A percentile compares a stretch with the other conserved stretches of the same genome.
These are phyloP conservation scores for Tuctoria greenei DNA, from an alignment of 176 grass and related monocot species.

Conservation along the genomic window DNA sequence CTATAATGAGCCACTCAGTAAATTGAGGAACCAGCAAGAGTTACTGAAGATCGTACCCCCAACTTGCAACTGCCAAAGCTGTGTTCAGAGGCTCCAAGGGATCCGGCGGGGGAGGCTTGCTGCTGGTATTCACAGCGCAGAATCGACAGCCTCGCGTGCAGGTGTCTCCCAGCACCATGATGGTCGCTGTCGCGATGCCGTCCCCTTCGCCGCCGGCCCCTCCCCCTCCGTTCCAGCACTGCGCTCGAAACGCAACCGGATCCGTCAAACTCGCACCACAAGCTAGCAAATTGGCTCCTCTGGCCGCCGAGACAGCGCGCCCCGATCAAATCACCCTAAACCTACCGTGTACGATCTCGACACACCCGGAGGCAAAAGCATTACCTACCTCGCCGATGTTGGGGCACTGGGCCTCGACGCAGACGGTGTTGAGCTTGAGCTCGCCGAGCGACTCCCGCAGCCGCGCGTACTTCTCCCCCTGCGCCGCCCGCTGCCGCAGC, in stretches of 20 bases:
- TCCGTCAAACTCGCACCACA: neutral
- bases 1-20: too few species aligned
- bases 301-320: neutral
- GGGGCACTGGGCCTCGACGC: constrained; percentile 89
- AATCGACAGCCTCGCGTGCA: constrained; percentile 90
- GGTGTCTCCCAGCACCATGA: constrained; percentile 90
- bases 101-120: constrained; percentile 59
- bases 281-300: neutral
- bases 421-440: constrained; percentile 88
- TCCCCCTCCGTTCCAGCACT: constrained; percentile 95
- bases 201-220: constrained; percentile 74
- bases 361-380: neutral
- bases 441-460: constrained; percentile 65
- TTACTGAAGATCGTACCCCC: constrained; percentile 50
- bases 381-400: constrained; percentile 83
- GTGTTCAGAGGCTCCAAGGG: constrained; percentile 71
- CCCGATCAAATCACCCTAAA: neutral
- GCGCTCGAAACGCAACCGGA: neutral
- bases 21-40: too few species aligned
- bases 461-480: constrained; percentile 68
- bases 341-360: neutral
- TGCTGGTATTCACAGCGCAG: constrained; percentile 86
- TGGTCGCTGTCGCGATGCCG: constrained; percentile 75
- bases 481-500: constrained; percentile 75
- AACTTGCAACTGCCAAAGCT: constrained; percentile 62